A percentile compares a stretch with the other conserved stretches of the same genome.
Conservation (phyloP, 2,329 filamentous ascomycete species). For the Lithohypha guttulata region DNA sequence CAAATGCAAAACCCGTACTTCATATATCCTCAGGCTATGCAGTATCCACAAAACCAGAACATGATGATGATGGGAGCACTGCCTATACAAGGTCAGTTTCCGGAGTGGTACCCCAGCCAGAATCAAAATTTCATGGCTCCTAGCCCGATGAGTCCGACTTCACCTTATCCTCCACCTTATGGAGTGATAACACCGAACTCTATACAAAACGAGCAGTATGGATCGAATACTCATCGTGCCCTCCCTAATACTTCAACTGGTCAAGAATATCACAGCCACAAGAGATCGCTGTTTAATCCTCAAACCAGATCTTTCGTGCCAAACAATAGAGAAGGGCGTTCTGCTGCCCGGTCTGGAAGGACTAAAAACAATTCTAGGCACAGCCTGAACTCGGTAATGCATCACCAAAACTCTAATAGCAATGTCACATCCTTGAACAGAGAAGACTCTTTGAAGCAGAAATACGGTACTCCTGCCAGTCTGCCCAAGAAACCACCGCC, state of each 20-base stretch:
- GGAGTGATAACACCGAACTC: slow-evolving; percentile 71
- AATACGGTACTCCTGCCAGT: slow-evolving; percentile 41
- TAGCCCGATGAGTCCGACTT: not conserved
- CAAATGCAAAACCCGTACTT: slow-evolving; percentile 21
- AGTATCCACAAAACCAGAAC: slow-evolving; percentile 23
- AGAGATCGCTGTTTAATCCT: slow-evolving; percentile 78
- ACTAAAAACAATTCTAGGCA: slow-evolving; percentile 16
- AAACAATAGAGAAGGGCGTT: slow-evolving; percentile 33
- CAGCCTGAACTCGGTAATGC: slow-evolving; percentile 21
- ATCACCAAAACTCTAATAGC: not conserved
- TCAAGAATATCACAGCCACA: slow-evolving; percentile 66
- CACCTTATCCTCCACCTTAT: slow-evolving; percentile 28
- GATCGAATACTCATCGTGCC: slow-evolving; percentile 19
- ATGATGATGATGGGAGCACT: slow-evolving; percentile 1
- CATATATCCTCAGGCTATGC: slow-evolving; percentile 23
- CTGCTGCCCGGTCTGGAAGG: slow-evolving; percentile 25
- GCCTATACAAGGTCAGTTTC: slow-evolving; percentile 1
- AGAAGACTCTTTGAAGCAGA: slow-evolving; percentile 25
- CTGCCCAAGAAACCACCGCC: slow-evolving; percentile 42
- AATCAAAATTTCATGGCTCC: slow-evolving; percentile 3
- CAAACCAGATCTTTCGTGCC: slow-evolving; percentile 90
- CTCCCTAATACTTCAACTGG: slow-evolving; percentile 10
- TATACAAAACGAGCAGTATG: slow-evolving; percentile 60
- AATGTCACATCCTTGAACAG: slow-evolving; percentile 9
- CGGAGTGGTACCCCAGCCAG: slow-evolving; percentile 6